These are phyloP conservation scores for Durio zibethinus DNA, from an alignment of 345 rosid genomes.

Conservation along the genomic window DNA sequence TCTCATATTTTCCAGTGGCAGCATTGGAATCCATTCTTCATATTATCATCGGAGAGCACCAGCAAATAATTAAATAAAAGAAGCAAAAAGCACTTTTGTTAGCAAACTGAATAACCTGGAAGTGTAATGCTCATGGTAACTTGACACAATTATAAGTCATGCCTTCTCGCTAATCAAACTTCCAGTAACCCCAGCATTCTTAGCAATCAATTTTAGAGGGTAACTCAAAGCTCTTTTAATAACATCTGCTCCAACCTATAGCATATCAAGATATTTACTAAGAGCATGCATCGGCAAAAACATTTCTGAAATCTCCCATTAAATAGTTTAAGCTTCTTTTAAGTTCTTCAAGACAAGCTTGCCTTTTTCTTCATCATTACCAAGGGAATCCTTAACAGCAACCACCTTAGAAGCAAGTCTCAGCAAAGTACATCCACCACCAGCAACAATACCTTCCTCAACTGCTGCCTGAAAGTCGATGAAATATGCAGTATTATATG, in stretches of 20 bases:
- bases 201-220: conserved; percentile 88
- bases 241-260: conserved; percentile 91
- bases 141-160: not conserved
- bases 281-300: not conserved
- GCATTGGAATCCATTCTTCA: conserved; percentile 82
- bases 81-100: not conserved
- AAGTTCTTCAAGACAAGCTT: no score
- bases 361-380: no score
- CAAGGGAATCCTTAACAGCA: no score
- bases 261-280: not conserved
- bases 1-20: conserved; percentile 90
- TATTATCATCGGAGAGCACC: conserved; percentile 77
- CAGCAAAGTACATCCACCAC: no score
- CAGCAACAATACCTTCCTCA: no score
- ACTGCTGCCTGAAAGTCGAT: no score
- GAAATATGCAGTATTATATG: no score
- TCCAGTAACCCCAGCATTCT: conserved; percentile 94
- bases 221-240: conserved; percentile 88
- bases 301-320: not conserved
- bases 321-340: not conserved
- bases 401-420: no score
- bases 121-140: not conserved
- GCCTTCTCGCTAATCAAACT: conserved; percentile 97
- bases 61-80: conserved; percentile 18
- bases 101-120: not conserved